phyloP scores from a whole-genome alignment of 306 rosid species.

The Hylodesmum podocarpum region DNA sequence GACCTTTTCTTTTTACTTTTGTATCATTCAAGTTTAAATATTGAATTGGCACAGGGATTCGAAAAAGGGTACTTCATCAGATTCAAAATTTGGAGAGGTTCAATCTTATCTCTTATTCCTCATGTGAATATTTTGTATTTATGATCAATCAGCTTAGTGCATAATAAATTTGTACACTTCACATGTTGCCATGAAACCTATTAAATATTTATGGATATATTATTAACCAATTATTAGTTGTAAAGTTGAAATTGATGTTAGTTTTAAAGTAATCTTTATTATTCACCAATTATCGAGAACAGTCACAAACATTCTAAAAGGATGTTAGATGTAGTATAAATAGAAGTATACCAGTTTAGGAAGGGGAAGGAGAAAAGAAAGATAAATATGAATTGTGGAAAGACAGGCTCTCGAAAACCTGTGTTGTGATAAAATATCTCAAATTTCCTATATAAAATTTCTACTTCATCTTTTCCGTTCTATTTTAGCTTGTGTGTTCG shows the following conservation, averaged over 20 bases:
- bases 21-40: slow-evolving; percentile 30
- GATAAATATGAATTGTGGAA: too few relatives aligned
- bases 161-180: not conserved
- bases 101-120: slow-evolving; percentile 33
- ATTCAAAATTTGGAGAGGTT: slow-evolving; percentile 96
- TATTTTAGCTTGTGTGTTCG: too few relatives aligned
- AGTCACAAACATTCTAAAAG: too few relatives aligned
- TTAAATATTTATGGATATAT: slow-evolving; percentile 13
- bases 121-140: not conserved
- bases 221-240: slow-evolving; percentile 1
- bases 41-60: slow-evolving; percentile 76
- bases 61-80: slow-evolving; percentile 62
- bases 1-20: slow-evolving; percentile 11
- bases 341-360: too few relatives aligned
- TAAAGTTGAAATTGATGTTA: not conserved
- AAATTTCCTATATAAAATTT: too few relatives aligned
- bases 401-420: too few relatives aligned
- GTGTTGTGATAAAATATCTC: too few relatives aligned
- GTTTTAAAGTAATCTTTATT: too few relatives aligned
- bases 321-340: too few relatives aligned
- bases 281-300: too few relatives aligned
- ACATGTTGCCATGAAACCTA: not conserved
- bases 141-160: not conserved
- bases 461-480: too few relatives aligned
- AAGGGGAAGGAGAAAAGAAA: too few relatives aligned